Conservation (phyloP, 1,139 yeast species). For the Saccharomyces hybrid region DNA sequence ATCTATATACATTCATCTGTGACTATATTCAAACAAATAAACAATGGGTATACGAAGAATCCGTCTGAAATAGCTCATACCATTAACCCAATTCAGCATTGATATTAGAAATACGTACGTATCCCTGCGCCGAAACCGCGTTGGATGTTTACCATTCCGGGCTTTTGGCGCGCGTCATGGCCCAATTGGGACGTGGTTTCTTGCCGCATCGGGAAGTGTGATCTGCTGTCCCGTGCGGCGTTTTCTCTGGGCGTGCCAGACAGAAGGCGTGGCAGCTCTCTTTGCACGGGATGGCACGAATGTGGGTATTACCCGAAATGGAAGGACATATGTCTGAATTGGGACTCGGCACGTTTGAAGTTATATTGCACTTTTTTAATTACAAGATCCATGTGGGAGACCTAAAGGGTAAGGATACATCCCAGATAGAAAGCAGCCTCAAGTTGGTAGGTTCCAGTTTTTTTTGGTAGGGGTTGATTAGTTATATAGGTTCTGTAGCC, state of each 20-base stretch:
- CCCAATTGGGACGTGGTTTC: neutral
- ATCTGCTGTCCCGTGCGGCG: neutral
- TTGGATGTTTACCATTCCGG: neutral
- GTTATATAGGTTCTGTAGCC: neutral
- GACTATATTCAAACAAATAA: neutral
- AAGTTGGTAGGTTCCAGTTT: neutral
- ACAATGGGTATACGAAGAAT: neutral
- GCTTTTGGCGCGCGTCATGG: constrained; percentile 1
- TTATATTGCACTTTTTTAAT: neutral
- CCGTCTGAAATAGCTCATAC: neutral
- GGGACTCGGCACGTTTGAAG: neutral
- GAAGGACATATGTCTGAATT: neutral
- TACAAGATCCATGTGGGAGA: neutral
- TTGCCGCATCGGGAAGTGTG: neutral
- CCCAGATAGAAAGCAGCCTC: neutral
- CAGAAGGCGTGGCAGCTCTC: neutral
- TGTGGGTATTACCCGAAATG: neutral
- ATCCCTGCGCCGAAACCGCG: neutral
- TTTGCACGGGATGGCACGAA: neutral
- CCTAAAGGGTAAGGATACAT: neutral
- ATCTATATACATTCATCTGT: neutral
- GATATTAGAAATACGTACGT: neutral
- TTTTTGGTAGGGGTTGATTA: neutral
- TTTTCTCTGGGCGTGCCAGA: neutral
- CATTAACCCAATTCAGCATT: neutral